Evolutionary conservation across 129 eudicot species (phyloP), one percentile per base, ranked within the genome.

Genomic region (Ambrosia artemisiifolia): DNA sequence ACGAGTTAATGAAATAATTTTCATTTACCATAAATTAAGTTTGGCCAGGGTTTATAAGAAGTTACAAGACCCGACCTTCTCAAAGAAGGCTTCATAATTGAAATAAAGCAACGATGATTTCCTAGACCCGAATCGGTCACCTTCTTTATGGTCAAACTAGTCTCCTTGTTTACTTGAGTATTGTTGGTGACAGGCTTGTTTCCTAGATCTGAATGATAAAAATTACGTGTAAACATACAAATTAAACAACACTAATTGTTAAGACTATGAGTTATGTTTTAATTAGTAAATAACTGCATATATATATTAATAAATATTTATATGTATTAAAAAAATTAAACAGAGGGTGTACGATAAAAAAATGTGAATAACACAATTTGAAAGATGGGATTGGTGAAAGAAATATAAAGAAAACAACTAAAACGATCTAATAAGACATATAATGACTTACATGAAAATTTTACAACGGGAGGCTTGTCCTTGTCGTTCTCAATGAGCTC

Each of bases 401-500:
- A n/a, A n/a, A n/a, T n/a, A n/a, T n/a, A n/a, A n/a, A n/a, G n/a
- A n/a, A n/a, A n/a, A n/a, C n/a, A n/a, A n/a, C n/a, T 0, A 35
- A 35, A 35, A 35, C 4, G 6, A 35, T 3, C 40, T 35, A 35
- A 35, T 35, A 7, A 35, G n/a, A n/a, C n/a, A 35, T 35, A 1
- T 6, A 48, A 47, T 11, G 33, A 24, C 67, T 13, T 64, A 74
- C 71, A 16, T 3, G 55, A 54, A 33, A 73, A 33, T 30, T 69
- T 73, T 19, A 11, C 51, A 8, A 73, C 40, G 10, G 75, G 80
- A 19, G 65, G 65, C 6, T 54, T 54, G 43, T 42, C 55, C 3
- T 75, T 75, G 24, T 69, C 60, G 3, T 56, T 75, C 50, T 67
- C 61, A 17, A 75, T 3, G n/a, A 75, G 60, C 69, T 66, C 74